phyloP scores from a whole-genome alignment of 495 filamentous ascomycete species.

The Bombardia bombarda region DNA sequence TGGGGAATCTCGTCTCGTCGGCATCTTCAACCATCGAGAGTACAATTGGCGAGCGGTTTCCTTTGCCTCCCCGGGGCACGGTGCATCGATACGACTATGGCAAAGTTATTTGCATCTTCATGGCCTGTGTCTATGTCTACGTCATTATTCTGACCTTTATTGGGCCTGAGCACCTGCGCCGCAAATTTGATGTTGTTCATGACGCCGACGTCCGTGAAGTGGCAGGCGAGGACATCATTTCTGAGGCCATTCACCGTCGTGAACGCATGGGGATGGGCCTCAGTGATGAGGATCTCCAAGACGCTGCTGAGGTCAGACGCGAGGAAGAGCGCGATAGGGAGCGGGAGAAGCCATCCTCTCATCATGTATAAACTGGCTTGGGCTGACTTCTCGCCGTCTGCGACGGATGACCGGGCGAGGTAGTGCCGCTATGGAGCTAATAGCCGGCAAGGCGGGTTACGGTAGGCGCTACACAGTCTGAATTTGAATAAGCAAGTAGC shows the following conservation, averaged over 20 bases:
- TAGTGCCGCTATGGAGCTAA: no score
- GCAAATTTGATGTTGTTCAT: conserved; percentile 56
- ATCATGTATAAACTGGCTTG: neutral
- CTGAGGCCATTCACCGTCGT: conserved; percentile 7
- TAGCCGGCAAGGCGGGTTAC: no score
- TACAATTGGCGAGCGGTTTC: conserved; percentile 74
- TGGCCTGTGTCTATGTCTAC: conserved; percentile 86
- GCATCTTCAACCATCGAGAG: conserved; percentile 79
- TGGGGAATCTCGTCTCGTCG: conserved; percentile 75
- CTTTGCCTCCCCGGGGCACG: conserved; percentile 47
- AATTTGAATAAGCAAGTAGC: no score
- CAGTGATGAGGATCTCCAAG: conserved; percentile 1
- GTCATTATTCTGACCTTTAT: conserved; percentile 65
- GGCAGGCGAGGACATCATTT: conserved; percentile 28
- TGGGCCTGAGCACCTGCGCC: conserved; percentile 65
- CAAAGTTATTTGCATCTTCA: conserved; percentile 86
- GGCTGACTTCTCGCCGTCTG: no score
- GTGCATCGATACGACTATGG: conserved; percentile 68
- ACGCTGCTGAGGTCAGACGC: neutral
- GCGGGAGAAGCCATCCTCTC: neutral
- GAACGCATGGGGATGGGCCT: conserved; percentile 3
- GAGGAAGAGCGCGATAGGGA: neutral
- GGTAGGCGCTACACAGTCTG: no score
- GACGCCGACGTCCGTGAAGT: conserved; percentile 58
- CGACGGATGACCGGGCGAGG: no score